Evolutionary conservation across 306 rosid genomes (phyloP), one percentile per base, ranked within the genome.

Genomic region (Ormosia semicastrata): DNA sequence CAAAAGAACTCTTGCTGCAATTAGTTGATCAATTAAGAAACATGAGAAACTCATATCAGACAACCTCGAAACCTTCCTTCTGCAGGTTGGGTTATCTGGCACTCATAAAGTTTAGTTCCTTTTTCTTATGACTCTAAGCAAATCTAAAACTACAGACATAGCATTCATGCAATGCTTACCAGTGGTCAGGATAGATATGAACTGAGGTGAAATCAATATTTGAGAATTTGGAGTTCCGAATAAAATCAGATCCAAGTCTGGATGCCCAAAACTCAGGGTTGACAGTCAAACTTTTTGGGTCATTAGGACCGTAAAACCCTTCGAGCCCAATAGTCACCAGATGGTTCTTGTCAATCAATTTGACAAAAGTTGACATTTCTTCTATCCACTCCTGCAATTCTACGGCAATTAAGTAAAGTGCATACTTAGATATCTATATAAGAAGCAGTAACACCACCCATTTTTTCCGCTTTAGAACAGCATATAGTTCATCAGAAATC

Each of bases 231-330:
- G 97, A 90, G 84, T 95, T 95, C 80, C 98, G 94, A 72, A 90
- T 88, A 81, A 91, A 95, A 90, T 95, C 99, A 7, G 95, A 87
- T 44, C 99, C 98, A 39, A 95, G 97, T 66, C 78, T 86, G n/a
- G 99, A 93, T 24, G 99, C 99, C 99, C 99, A 95, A 39, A 75
- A 87, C 85, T 91, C 94, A 2, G 99, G 99, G 78, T 95, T 95
- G 62, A 87, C 91, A 50, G 93, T 90, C 70, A 80, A 81, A 57
- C 86, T 83, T 72, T 93, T 91, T 40, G 91, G 93, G 86, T 82
- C 91, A 66, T 88, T 85, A 8, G 99, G 99, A 81, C 99, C 98
- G 72, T 95, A 95, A 86, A 95, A 95, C 41, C 99, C 99, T 90
- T 95, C 99, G 4, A 90, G 89, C 49, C 99, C 99, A 13, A 95